phyloP scores from a whole-genome alignment of 1,284 basidiomycete genomes.

The Leccinum cinnamomeum region DNA sequence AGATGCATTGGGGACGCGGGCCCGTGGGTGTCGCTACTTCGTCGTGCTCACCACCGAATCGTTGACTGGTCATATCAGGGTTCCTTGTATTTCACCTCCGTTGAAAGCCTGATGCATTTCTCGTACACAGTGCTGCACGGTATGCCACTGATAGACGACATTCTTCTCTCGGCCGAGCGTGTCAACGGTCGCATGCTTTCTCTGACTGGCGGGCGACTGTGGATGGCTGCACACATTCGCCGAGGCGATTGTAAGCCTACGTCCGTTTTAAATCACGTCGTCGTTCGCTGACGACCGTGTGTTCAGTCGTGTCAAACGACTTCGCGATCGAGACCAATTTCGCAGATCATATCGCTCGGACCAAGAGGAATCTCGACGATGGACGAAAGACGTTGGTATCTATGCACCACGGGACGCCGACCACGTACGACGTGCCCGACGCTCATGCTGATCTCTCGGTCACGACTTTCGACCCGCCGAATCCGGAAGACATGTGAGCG shows the following conservation, averaged over 20 bases:
- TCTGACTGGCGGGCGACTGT: slow-evolving; percentile 38
- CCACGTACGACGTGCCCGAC: slow-evolving; percentile 32
- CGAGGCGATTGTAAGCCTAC: slow-evolving; percentile 43
- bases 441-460: slow-evolving; percentile 21
- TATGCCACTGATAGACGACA: slow-evolving; percentile 32
- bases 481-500: slow-evolving; percentile 27
- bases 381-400: slow-evolving; percentile 34
- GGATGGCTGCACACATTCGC: slow-evolving; percentile 51
- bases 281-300: slow-evolving; percentile 1
- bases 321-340: slow-evolving; percentile 41
- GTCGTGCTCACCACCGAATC: not conserved
- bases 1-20: slow-evolving; percentile 42
- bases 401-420: slow-evolving; percentile 20
- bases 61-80: slow-evolving; percentile 30
- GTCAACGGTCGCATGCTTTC: slow-evolving; percentile 38
- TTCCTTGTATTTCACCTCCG: slow-evolving; percentile 41
- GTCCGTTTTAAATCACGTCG: not conserved
- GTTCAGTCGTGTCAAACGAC: slow-evolving; percentile 25
- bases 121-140: slow-evolving; percentile 37
- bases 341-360: slow-evolving; percentile 39
- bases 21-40: slow-evolving; percentile 33
- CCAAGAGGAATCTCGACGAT: slow-evolving; percentile 33
- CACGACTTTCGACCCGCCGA: slow-evolving; percentile 27
- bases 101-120: slow-evolving; percentile 33
- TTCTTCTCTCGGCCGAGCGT: slow-evolving; percentile 35